Conservation (phyloP, 2,329 filamentous ascomycete genomes). For the Colletotrichum brevisporum region DNA sequence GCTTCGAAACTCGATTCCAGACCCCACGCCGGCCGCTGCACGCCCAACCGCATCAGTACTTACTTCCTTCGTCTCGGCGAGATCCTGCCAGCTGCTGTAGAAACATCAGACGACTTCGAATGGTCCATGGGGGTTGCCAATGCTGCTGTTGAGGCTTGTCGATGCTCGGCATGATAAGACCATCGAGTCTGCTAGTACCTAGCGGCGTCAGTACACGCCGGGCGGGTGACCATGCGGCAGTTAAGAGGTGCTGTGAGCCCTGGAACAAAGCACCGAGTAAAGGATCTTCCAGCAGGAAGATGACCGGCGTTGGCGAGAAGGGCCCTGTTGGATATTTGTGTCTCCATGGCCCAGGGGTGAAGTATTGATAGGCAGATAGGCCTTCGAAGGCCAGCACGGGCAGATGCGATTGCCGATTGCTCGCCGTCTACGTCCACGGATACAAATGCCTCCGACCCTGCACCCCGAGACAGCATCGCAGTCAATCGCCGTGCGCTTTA, state of each 20-base stretch:
- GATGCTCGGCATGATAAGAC: not conserved
- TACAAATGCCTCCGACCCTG: slow-evolving; percentile 11
- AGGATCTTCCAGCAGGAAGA: not conserved
- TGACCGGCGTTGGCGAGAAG: not conserved
- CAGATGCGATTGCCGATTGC: not conserved
- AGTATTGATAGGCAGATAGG: not conserved
- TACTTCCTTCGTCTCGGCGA: slow-evolving; percentile 5
- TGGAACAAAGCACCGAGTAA: not conserved
- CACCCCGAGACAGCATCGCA: too few relatives aligned
- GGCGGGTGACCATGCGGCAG: not conserved
- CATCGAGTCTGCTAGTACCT: not conserved
- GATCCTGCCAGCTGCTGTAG: not conserved
- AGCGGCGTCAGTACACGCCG: not conserved
- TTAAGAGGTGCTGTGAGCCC: not conserved
- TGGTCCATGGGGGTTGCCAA: not conserved
- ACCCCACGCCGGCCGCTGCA: slow-evolving; percentile 20
- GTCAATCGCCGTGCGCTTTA: not conserved
- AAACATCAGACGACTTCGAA: not conserved
- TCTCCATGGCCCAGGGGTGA: not conserved
- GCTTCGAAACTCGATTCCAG: not conserved
- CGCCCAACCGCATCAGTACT: not conserved
- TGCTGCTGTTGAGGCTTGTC: slow-evolving; percentile 4
- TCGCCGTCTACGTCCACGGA: slow-evolving; percentile 2
- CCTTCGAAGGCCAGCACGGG: too few relatives aligned
- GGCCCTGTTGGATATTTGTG: not conserved